Conservation (phyloP, 768 basidiomycete species). For the Lactarius sanguifluus region DNA sequence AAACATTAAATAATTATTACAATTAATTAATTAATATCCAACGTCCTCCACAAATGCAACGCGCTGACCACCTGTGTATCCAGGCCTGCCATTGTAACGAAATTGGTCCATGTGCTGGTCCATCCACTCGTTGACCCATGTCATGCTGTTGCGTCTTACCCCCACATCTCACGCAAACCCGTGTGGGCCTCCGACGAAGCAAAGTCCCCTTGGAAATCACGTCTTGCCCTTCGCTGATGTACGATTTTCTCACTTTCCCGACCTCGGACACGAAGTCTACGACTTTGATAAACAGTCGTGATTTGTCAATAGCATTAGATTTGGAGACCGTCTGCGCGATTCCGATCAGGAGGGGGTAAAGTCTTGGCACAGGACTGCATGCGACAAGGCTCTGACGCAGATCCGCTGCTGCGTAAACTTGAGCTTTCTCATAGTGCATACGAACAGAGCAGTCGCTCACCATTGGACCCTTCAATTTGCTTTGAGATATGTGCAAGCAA, state of each 20-base stretch:
- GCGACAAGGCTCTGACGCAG: slow-evolving; percentile 53
- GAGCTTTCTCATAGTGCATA: slow-evolving; percentile 4
- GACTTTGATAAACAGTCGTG: slow-evolving; percentile 70
- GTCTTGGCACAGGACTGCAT: slow-evolving; percentile 54
- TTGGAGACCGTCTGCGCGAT: slow-evolving; percentile 48
- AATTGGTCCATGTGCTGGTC: slow-evolving; percentile 16
- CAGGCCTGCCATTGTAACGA: slow-evolving; percentile 57
- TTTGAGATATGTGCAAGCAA: slow-evolving; percentile 44
- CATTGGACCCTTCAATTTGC: slow-evolving; percentile 32
- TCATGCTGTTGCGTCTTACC: slow-evolving; percentile 50
- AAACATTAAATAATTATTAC: neutral
- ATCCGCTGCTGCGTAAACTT: slow-evolving; percentile 46
- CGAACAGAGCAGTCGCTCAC: slow-evolving; percentile 28
- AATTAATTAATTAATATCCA: slow-evolving; percentile 42
- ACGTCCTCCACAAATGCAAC: slow-evolving; percentile 70
- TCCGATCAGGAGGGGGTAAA: slow-evolving; percentile 45
- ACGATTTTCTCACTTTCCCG: slow-evolving; percentile 41
- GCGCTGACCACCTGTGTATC: slow-evolving; percentile 58
- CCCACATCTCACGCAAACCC: slow-evolving; percentile 63
- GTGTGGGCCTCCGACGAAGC: slow-evolving; percentile 39
- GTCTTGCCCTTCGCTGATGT: slow-evolving; percentile 47
- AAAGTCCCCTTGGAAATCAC: slow-evolving; percentile 63
- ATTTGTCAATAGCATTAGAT: slow-evolving; percentile 57
- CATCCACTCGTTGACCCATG: slow-evolving; percentile 32
- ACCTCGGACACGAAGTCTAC: slow-evolving; percentile 68